Evolutionary conservation across 2,329 filamentous ascomycete species (phyloP), one percentile per base, ranked within the genome.

Genomic region (Exophiala xenobiotica): DNA sequence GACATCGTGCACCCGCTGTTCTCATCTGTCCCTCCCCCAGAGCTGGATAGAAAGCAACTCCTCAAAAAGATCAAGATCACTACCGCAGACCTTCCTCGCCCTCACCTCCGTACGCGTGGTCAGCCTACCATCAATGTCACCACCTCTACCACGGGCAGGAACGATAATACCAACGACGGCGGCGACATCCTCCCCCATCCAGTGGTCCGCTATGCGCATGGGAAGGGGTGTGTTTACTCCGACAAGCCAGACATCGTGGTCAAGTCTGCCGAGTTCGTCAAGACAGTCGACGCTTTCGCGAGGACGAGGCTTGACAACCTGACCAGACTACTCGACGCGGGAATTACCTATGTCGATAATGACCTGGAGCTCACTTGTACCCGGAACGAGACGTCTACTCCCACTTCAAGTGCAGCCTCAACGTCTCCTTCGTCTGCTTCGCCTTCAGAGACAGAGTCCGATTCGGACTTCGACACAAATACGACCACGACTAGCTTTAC

Each of bases 171-270:
- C 9, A 16, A 35, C 11, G 31, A 35, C 38, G 20, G 23, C n/a
- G 6, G 4, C 19, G 38, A 27, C 14, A 3, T 12, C 9, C 40
- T 49, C 14, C 53, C 49, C 2, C 3, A 23, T 11, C 51, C 51
- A 27, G 14, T 22, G 3, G 24, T 58, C 46, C 37, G 20, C 4
- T 58, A 53, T 26, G 44, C 38, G 0, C 56, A 56, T 35, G 49
- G 26, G n/a, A 45, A 26, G 12, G 56, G 53, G 7, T 56, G 56
- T 18, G 22, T 48, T 27, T 29, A 43, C 16, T 49, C 45, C 1
- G 39, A 45, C 9, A 12, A 43, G 11, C 55, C 55, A 6, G 41
- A 53, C 5, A 33, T 54, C 20, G 41, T 52, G 19, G 24, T 54
- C 24, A 46, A 53, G 20, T 37, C 44, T 5, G 22, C n/a, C 12